Base-by-base conservation (phyloP, 2,329 filamentous ascomycete species). In the Aphanocladium album region DNA sequence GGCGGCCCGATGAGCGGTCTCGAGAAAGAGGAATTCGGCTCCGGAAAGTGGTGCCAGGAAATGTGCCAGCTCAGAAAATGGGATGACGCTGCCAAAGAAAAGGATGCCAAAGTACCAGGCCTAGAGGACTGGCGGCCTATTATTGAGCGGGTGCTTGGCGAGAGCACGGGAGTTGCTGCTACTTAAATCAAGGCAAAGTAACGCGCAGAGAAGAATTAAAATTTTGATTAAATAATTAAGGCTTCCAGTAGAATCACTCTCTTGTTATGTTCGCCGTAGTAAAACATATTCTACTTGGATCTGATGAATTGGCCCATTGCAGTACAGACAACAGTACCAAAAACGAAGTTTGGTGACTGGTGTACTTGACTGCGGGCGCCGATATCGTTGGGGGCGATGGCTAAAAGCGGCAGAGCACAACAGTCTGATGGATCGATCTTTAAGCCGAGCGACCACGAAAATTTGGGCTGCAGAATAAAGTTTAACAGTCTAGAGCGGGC, bases 31-130 rank as follows among this genome's bases (percentile, higher is more conserved):
- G 55, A 55, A 21, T 66, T 64, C 55, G 57, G 52, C 1, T 19
- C 56, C 14, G 60, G 53, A 1, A 12, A 39, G 27, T 64, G 61
- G 64, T 63, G 64, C 43, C 5, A 14, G 12, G 64, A 64, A 17
- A 66, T 66, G 64, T 64, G 64, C 21, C 60, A 57, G 50, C 54
- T 66, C 21, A 25, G 64, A 21, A 58, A 30, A 19, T 64, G 64
- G 64, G 64, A 65, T 46, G 64, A 65, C 21, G 63, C 60, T n/a
- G 64, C 64, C 19, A 65, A 65, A 41, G 57, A 59, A 39, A 60
- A 55, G 43, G 58, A 56, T n/a, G 19, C 49, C 2, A 12, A 33
- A 11, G 58, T 60, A 1, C 30, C 41, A 33, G 43, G 39, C 17
- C 16, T 60, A 21, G 58, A 60, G 19, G 55, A 51, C 9, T 60